Base-by-base conservation (phyloP, 768 basidiomycete genomes). In the Cystofilobasidium bisporidii region DNA sequence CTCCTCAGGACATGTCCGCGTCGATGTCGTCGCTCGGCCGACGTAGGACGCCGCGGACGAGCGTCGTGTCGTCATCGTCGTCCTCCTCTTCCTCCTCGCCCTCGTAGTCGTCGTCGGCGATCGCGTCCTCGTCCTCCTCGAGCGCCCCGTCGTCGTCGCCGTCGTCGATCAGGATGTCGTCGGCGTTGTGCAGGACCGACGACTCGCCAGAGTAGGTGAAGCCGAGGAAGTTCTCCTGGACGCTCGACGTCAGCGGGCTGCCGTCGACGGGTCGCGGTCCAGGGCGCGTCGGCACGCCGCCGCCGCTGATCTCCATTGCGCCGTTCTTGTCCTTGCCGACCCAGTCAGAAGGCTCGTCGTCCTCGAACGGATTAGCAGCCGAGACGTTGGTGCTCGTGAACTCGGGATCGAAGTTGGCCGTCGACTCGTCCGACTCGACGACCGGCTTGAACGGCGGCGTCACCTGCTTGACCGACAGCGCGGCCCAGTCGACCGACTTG, bases 361-460 rank as follows among this genome's bases (percentile, higher is more conserved):
- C 81, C 28, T 74, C 81, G 77, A 75, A 59, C 82, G 87, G 69
- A 84, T 82, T 71, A 2, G 68, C 70, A 89, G 85, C 20, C 86
- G 83, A 33, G 61, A 97, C 81, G 75, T 94, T 88, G n/a, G 90
- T 87, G 30, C 85, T 83, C 5, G 96, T 99, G 78, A 99, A 99
- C 79, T 97, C 92, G 33, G 91, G 90, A 76, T 99, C 96, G 75
- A 99, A 99, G 80, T 97, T 97, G 71, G 86, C 86, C n/a, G 91
- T 91, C 20, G 88, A 91, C 78, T 99, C 96, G 80, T 99, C 96
- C 22, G 91, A 94, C 78, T 97, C 93, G 71, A 99, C 96, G 69
- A 87, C 82, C 28, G 96, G 96, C 76, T 97, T 98, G 82, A 98
- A 99, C 1, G 96, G 96, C 4, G 96, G 94, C 0, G 92, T 90